A percentile compares a stretch with the other conserved stretches of the same genome.
Conservation (phyloP, 495 filamentous ascomycete genomes). For the Xanthoparmelia taractica region DNA sequence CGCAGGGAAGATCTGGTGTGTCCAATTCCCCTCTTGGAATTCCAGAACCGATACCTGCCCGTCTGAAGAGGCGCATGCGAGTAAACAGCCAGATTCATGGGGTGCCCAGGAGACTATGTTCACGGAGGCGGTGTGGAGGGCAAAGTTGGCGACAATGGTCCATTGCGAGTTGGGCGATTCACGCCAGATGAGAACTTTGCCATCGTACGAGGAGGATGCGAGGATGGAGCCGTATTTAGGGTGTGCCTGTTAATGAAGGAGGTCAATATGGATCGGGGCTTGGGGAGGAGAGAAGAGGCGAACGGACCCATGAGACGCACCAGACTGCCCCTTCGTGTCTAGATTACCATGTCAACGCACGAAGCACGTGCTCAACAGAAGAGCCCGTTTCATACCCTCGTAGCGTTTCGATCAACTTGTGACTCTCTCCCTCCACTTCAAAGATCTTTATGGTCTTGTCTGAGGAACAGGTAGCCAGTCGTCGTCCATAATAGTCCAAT, state of each 20-base stretch:
- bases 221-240: conserved; percentile 98
- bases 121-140: conserved; percentile 84
- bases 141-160: conserved; percentile 83
- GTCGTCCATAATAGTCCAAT: conserved; percentile 95
- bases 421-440: conserved; percentile 89
- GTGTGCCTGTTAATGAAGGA: conserved; percentile 53
- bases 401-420: conserved; percentile 83
- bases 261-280: conserved; percentile 1
- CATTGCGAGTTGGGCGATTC: conserved; percentile 61
- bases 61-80: conserved; percentile 89
- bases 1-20: conserved; percentile 79
- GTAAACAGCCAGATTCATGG: conserved; percentile 86
- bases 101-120: conserved; percentile 98
- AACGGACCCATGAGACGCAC: conserved; percentile 82
- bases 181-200: conserved; percentile 97
- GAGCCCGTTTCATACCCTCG: conserved; percentile 62
- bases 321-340: conserved; percentile 95
- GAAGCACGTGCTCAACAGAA: conserved; percentile 15
- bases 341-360: conserved; percentile 17
- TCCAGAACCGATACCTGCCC: conserved; percentile 89
- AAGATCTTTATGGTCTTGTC: conserved; percentile 99
- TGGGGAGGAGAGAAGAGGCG: background rate
- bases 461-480: conserved; percentile 93
- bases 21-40: conserved; percentile 87
- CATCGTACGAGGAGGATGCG: conserved; percentile 88